Evolutionary conservation across 2,329 filamentous ascomycete species (phyloP), one percentile per base, ranked within the genome.

Genomic region (Cladobotryum mycophilum): DNA sequence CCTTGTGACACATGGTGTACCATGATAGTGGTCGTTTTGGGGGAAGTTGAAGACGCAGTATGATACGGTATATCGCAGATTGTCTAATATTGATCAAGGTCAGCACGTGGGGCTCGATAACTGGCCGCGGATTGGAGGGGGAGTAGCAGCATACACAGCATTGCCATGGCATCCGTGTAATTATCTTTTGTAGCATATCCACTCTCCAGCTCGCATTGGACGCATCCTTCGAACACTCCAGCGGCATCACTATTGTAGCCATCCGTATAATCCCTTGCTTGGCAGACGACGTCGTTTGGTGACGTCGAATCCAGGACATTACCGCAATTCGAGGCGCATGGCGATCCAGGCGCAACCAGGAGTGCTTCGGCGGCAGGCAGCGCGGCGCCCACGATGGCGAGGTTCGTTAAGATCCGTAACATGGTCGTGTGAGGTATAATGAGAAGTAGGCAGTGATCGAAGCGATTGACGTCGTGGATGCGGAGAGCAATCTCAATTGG

Each of bases 1-100:
- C 80, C 67, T 70, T 40, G 78, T 84, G 12, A 74, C 65, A 56
- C 81, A 79, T 8, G 76, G 78, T 11, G 65, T 75, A 49, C 69
- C 64, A 2, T 63, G 63, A 11, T 69, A 60, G 11, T 71, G 56
- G 1, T 68, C 57, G 48, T 78, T 74, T 30, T 70, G 64, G 0
- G 74, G 74, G 5, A 65, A 62, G 2, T 76, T 76, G 53, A 73
- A 84, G 1, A 84, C 57, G 58, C 82, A 85, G 57, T 75, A 74
- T 2, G 76, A 76, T 2, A 76, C 56, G 5, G 78, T 71, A 58
- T 75, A 83, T 60, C 81, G 73, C 47, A 83, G 56, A 56, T 84
- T 84, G 55, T 82, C 80, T 83, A 37, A 4, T 41, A 25, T 47
- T 14, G 34, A 33, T 34, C 30, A 48, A 22, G 5, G 55, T 61